A percentile compares a stretch with the other conserved stretches of the same genome.
These are phyloP conservation scores for Hyaloscypha hepaticicola DNA, from an alignment of 495 filamentous ascomycete genomes.

Conservation along the genomic window DNA sequence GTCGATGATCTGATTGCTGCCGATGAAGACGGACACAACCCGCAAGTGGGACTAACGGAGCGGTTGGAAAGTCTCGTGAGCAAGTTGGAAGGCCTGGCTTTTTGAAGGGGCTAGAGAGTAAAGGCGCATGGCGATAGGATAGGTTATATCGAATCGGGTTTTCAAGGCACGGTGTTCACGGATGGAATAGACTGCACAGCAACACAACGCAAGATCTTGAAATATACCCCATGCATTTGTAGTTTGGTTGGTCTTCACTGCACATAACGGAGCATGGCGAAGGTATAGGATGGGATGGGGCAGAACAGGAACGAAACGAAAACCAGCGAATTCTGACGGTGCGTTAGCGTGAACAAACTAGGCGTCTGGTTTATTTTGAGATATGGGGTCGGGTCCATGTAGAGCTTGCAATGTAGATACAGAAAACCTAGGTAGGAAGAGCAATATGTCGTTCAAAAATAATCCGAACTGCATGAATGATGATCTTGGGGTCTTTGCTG, in stretches of 20 bases:
- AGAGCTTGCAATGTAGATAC: too few relatives aligned
- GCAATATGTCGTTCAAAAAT: too few relatives aligned
- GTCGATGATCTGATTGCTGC: conserved; percentile 58
- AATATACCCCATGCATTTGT: neutral
- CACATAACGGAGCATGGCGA: too few relatives aligned
- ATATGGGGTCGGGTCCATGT: too few relatives aligned
- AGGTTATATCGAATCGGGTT: neutral
- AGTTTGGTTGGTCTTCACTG: neutral
- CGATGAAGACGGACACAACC: conserved; percentile 46
- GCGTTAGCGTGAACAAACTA: too few relatives aligned
- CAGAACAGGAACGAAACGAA: neutral
- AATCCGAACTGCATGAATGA: too few relatives aligned
- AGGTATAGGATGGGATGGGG: neutral
- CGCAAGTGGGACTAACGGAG: conserved; percentile 48
- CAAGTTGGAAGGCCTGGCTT: conserved; percentile 14
- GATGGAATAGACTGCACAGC: neutral
- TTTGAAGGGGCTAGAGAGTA: neutral
- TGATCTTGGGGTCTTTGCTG: too few relatives aligned
- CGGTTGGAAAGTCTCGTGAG: conserved; percentile 26
- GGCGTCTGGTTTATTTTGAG: too few relatives aligned
- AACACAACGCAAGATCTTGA: neutral
- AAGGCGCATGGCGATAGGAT: neutral
- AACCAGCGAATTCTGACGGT: too few relatives aligned
- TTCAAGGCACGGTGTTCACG: neutral
- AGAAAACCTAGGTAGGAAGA: too few relatives aligned